Base-by-base conservation (phyloP, 768 basidiomycete species). In the Tylopilus subfusipes region DNA sequence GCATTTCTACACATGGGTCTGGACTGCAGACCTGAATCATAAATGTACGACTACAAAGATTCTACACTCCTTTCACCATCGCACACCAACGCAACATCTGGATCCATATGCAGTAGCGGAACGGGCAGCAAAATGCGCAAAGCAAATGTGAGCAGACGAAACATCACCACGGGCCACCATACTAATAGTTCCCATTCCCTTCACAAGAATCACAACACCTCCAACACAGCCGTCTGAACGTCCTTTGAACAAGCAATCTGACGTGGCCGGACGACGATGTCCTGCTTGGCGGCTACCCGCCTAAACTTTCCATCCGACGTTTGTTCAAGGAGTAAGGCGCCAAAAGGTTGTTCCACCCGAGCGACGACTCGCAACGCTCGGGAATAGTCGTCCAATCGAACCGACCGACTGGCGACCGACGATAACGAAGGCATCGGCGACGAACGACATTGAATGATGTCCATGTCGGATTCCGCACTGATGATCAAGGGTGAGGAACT, bases 271-370 rank as follows among this genome's bases (percentile, higher is more conserved):
- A 51, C 52, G 21, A 60, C 18, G 22, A 58, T 58, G 36, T 60
- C 50, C 16, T 58, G 34, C 21, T 58, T 49, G 18, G 52, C 24
- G 13, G 59, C 59, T 3, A 60, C 53, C 42, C 59, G 68, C 29
- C 63, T 71, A 69, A 59, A 42, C 5, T 45, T 29, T 11, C 43
- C 59, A 40, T 44, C 19, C 2, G 47, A 42, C 6, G 50, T 48
- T 27, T 52, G 50, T 25, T 49, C 46, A n/a, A 62, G 51, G 14
- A 62, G 42, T n/a, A 62, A 13, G 1, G 50, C 39, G 8, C 48
- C 53, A 33, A 61, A 61, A 5, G 57, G 51, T 18, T 59, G 57
- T 16, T 55, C 57, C 10, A 60, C 46, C 43, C 50, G 50, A 11
- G 25, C 59, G 38, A 62, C n/a, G 19, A 62, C 50, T 34, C 53